Conservation (phyloP, 768 basidiomycete species). For the Phallus indusiatus region DNA sequence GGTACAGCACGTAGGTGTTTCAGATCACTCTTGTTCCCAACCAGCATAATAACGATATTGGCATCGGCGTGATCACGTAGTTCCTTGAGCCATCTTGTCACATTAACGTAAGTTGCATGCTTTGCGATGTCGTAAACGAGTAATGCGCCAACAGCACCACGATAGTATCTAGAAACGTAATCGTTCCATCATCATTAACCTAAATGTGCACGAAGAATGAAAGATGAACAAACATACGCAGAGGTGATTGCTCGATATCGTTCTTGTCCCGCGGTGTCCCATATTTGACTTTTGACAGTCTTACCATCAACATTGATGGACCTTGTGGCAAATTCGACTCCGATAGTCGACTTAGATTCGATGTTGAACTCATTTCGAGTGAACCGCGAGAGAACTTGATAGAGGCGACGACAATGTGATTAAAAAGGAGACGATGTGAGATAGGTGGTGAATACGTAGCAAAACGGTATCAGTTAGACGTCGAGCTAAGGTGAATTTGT, state of each 20-base stretch:
- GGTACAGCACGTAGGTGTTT: slow-evolving; percentile 94
- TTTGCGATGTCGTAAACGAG: slow-evolving; percentile 93
- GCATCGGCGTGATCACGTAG: slow-evolving; percentile 90
- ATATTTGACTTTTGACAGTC: slow-evolving; percentile 95
- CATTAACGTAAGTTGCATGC: slow-evolving; percentile 89
- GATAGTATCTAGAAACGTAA: slow-evolving; percentile 67
- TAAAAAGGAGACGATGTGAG: slow-evolving; percentile 1
- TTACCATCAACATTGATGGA: slow-evolving; percentile 93
- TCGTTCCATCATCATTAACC: slow-evolving; percentile 1
- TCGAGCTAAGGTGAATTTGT: not conserved
- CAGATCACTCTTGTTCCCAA: slow-evolving; percentile 99
- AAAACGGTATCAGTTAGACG: not conserved
- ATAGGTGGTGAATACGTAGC: slow-evolving; percentile 9
- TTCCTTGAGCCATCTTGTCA: slow-evolving; percentile 95
- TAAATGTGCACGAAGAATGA: not conserved
- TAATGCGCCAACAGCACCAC: slow-evolving; percentile 89
- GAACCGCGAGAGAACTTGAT: slow-evolving; percentile 94
- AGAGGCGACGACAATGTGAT: not conserved
- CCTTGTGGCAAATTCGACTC: slow-evolving; percentile 97
- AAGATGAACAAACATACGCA: slow-evolving; percentile 43
- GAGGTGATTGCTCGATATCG: slow-evolving; percentile 97
- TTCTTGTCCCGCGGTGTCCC: slow-evolving; percentile 99
- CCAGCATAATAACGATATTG: slow-evolving; percentile 92
- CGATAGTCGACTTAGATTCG: slow-evolving; percentile 98
- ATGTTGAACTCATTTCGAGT: slow-evolving; percentile 99